Evolutionary conservation across 768 basidiomycete genomes (phyloP), one percentile per base, ranked within the genome.

Genomic region (Rickenella mellea): DNA sequence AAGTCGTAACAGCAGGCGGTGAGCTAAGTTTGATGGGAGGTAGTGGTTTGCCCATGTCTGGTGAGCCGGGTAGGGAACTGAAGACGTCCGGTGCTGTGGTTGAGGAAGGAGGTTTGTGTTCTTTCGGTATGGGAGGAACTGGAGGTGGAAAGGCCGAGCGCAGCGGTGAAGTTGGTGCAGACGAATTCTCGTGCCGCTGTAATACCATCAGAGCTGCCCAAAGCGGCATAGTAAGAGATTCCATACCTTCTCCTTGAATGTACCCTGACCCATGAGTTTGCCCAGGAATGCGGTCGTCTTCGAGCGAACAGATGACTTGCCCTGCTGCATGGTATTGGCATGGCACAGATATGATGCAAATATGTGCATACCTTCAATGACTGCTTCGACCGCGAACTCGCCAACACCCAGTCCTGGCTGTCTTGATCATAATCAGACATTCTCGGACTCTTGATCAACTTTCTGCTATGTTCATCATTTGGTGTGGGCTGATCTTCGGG

Each of bases 211-310:
- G n/a, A n/a, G n/a, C n/a, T n/a, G n/a, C n/a, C n/a, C n/a, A n/a
- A n/a, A n/a, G n/a, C n/a, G n/a, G n/a, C n/a, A n/a, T n/a, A n/a
- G n/a, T n/a, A n/a, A n/a, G n/a, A n/a, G n/a, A n/a, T n/a, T n/a
- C n/a, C n/a, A n/a, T n/a, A n/a, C n/a, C n/a, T 78, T 60, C 81
- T 86, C 83, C 38, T 83, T 70, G 24, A 75, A 69, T 25, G 71
- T 71, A 37, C 64, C 68, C 51, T 80, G 73, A 3, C 84, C 83
- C 28, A 81, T 62, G 78, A 90, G 81, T 61, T 80, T 87, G 2
- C 83, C 84, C 48, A 83, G 67, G 55, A 90, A 79, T 35, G 83
- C 83, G 52, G 74, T 83, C n/a, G 84, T 85, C 58, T 85, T 89
- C 27, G 77, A 72, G 48, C 83, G 65, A 44, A 89, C 79, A 5